Evolutionary conservation across 108 stramenopile species (phyloP).

Genomic region (Pinguiococcus pyrenoidosus): DNA sequence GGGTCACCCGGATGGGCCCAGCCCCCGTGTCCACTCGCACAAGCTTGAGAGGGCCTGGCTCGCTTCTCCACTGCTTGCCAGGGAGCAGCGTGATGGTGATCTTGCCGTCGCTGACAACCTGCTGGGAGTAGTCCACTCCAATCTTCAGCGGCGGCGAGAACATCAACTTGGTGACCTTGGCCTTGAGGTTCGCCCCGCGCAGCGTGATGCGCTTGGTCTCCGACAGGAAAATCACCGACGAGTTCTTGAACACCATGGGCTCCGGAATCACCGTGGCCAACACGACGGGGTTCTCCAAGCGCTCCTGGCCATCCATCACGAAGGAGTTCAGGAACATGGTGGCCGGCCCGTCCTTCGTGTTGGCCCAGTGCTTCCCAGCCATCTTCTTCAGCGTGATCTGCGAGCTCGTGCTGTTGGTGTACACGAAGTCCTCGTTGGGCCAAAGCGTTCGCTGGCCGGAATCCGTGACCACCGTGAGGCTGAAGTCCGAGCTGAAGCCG

Average conservation of each 20-base stretch:
- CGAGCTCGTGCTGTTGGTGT: background rate
- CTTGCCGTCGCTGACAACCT: background rate
- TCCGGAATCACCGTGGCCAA: background rate
- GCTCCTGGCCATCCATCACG: background rate
- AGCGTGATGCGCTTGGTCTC: background rate
- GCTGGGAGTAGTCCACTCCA: background rate
- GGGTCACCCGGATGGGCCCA: background rate
- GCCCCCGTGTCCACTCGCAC: conserved; percentile 8
- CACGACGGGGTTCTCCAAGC: background rate
- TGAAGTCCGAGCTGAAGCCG: conserved; percentile 3
- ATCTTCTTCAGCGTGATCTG: background rate
- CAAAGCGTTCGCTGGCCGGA: no score
- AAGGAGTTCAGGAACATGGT: background rate
- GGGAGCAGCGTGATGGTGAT: background rate
- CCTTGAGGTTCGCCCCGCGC: background rate
- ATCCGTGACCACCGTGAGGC: no score
- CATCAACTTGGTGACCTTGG: background rate
- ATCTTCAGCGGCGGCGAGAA: conserved; percentile 3
- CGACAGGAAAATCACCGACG: background rate
- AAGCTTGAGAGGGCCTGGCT: conserved; percentile 2
- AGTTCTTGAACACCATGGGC: no score
- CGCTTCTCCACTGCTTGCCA: background rate
- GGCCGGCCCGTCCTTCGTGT: background rate
- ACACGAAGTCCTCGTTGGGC: background rate
- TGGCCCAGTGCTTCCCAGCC: background rate